Percentiles rank a stretch among this genome's conserved stretches.
Conservation (phyloP, 768 basidiomycete species). For the Cyclocybe aegerita region DNA sequence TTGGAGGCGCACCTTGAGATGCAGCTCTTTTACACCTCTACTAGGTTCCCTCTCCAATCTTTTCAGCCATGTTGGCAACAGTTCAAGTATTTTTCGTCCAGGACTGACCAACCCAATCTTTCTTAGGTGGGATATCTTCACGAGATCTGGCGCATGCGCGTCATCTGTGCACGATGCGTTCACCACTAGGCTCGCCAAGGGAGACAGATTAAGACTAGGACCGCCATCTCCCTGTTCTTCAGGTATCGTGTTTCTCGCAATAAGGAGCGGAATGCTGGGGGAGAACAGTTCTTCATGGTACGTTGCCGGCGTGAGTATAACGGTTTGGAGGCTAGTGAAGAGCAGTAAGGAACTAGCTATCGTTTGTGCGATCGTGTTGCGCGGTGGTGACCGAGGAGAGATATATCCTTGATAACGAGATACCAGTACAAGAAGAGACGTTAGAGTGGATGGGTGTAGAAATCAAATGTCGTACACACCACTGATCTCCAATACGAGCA, state of each 20-base stretch:
- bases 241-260: slow-evolving; percentile 9
- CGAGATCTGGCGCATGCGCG: slow-evolving; percentile 25
- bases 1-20: slow-evolving; percentile 37
- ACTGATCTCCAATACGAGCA: slow-evolving; percentile 41
- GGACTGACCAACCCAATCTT: slow-evolving; percentile 34
- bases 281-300: slow-evolving; percentile 34
- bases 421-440: background rate
- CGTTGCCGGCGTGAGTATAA: slow-evolving; percentile 33
- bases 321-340: slow-evolving; percentile 31
- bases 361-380: slow-evolving; percentile 26
- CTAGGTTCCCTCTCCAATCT: slow-evolving; percentile 23
- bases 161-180: slow-evolving; percentile 36
- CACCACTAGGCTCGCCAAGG: slow-evolving; percentile 29
- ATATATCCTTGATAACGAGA: slow-evolving; percentile 18
- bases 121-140: slow-evolving; percentile 26
- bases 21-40: slow-evolving; percentile 34
- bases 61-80: slow-evolving; percentile 45
- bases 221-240: no score
- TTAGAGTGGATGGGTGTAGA: slow-evolving; percentile 9
- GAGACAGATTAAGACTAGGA: slow-evolving; percentile 5
- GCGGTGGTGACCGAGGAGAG: slow-evolving; percentile 27
- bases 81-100: slow-evolving; percentile 37
- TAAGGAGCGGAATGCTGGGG: slow-evolving; percentile 18
- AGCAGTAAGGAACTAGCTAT: slow-evolving; percentile 26
- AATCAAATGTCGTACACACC: slow-evolving; percentile 31